phyloP scores from a whole-genome alignment of 2,329 filamentous ascomycete species.

The Colletotrichum endophyticum region DNA sequence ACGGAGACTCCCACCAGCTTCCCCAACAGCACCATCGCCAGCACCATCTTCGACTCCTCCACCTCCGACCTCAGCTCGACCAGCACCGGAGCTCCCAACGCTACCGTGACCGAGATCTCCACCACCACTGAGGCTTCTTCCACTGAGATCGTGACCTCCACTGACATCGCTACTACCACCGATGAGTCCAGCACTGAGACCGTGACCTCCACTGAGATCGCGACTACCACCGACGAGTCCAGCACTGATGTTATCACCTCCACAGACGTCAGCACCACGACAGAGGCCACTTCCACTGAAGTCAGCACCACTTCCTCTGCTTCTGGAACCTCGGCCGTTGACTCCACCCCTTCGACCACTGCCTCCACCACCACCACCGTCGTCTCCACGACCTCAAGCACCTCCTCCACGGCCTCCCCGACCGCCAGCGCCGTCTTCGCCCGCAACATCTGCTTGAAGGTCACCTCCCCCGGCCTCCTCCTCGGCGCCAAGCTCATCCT shows the following conservation, averaged over 20 bases:
- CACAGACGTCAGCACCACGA: neutral
- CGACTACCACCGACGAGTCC: neutral
- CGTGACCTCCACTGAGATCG: neutral
- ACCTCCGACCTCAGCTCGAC: neutral
- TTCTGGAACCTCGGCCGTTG: neutral
- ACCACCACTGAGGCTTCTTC: neutral
- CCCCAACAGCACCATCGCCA: neutral
- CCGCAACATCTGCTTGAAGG: constrained; percentile 15
- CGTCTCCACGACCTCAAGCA: neutral
- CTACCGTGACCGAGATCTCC: neutral
- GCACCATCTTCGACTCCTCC: neutral
- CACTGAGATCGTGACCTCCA: neutral
- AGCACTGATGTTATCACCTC: neutral
- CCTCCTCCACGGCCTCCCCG: neutral
- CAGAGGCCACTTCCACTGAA: neutral
- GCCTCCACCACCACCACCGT: neutral
- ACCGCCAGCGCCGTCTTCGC: neutral
- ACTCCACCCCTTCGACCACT: neutral
- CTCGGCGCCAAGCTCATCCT: neutral
- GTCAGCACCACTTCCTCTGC: neutral
- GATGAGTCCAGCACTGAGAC: neutral
- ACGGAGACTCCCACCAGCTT: neutral
- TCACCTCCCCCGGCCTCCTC: neutral
- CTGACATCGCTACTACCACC: neutral
- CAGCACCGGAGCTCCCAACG: neutral